These are phyloP conservation scores for Naegleria fowleri DNA, from an alignment of 208 protist genomes.

Conservation along the genomic window DNA sequence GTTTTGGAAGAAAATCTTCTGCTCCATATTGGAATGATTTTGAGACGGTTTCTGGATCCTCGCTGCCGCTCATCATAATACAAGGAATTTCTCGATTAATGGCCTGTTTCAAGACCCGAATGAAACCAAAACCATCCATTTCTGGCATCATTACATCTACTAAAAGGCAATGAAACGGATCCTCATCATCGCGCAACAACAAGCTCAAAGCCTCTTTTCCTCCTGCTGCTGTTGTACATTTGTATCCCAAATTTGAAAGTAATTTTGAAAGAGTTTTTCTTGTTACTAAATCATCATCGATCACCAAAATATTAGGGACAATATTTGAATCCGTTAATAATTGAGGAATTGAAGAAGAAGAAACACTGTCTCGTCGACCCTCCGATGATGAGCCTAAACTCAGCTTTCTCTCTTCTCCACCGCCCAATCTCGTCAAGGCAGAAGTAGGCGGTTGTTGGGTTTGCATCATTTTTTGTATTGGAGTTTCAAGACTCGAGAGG, in stretches of 20 bases:
- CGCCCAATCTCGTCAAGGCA: neutral
- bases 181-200: neutral
- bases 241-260: neutral
- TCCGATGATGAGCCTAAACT: neutral
- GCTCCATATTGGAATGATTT: conserved; percentile 21
- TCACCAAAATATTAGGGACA: neutral
- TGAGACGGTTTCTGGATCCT: neutral
- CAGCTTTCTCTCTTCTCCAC: neutral
- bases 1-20: conserved; percentile 24
- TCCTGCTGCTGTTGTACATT: neutral
- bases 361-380: neutral
- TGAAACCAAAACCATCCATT: conserved; percentile 18
- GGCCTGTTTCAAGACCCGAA: conserved; percentile 15
- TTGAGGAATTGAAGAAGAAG: neutral
- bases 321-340: neutral
- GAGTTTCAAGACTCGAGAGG: too few relatives aligned
- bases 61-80: conserved; percentile 13
- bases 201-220: neutral
- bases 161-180: neutral
- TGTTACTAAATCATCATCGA: conserved; percentile 20
- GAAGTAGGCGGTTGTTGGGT: neutral
- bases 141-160: conserved; percentile 21
- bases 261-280: neutral
- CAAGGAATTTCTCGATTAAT: conserved; percentile 9
- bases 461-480: neutral